phyloP scores from a whole-genome alignment of 495 filamentous ascomycete genomes.

The Neurospora pannonica region DNA sequence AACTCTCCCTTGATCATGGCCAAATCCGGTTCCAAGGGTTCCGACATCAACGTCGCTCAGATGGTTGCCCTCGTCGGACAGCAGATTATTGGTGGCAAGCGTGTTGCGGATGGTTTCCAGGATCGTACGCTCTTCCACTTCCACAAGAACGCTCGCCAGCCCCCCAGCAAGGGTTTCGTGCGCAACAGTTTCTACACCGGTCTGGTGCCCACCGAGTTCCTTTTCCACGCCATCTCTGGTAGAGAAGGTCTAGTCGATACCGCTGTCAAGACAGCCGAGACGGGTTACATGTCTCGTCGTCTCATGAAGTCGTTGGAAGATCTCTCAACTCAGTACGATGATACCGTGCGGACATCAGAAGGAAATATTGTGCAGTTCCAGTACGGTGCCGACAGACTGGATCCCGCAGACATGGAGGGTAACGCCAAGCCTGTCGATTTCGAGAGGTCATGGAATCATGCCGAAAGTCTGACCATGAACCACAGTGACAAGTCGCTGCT shows the following conservation, averaged over 20 bases:
- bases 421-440: constrained; percentile 89
- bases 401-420: constrained; percentile 96
- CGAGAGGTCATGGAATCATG: constrained; percentile 82
- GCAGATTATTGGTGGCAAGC: constrained; percentile 89
- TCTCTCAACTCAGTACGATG: constrained; percentile 81
- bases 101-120: constrained; percentile 94
- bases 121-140: constrained; percentile 93
- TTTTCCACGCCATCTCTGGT: constrained; percentile 97
- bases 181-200: constrained; percentile 95
- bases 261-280: constrained; percentile 98
- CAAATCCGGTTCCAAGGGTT: constrained; percentile 90
- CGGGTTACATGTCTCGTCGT: constrained; percentile 96
- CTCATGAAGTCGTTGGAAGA: constrained; percentile 98
- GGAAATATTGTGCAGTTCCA: constrained; percentile 88
- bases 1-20: constrained; percentile 97
- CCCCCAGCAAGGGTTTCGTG: constrained; percentile 93
- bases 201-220: constrained; percentile 81
- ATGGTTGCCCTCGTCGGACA: constrained; percentile 98
- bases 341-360: constrained; percentile 84
- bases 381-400: constrained; percentile 89
- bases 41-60: constrained; percentile 95
- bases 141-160: constrained; percentile 80
- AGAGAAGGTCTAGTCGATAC: constrained; percentile 98
- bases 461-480: constrained; percentile 66
- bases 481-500: constrained; percentile 62